phyloP scores from a whole-genome alignment of 2,329 filamentous ascomycete species.

The Nannizzia gypsea region DNA sequence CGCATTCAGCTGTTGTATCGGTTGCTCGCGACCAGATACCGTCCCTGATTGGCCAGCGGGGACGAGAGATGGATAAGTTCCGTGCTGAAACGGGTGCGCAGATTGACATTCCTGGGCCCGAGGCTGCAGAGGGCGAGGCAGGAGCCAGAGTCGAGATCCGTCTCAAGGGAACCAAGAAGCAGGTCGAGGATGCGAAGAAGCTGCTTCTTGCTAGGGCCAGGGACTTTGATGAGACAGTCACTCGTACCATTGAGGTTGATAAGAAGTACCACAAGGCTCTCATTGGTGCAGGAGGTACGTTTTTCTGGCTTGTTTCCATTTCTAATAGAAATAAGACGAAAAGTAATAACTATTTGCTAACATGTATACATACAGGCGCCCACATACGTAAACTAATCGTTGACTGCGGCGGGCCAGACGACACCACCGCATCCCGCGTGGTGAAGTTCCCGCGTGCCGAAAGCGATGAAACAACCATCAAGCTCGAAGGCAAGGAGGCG shows the following conservation, averaged over 20 bases:
- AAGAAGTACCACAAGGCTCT: slow-evolving; percentile 84
- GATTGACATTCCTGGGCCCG: slow-evolving; percentile 80
- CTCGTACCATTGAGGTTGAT: slow-evolving; percentile 76
- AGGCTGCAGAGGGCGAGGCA: slow-evolving; percentile 51
- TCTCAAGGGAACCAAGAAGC: slow-evolving; percentile 82
- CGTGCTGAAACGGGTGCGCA: slow-evolving; percentile 73
- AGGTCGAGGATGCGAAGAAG: slow-evolving; percentile 86
- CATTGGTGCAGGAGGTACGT: slow-evolving; percentile 78
- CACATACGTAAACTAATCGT: slow-evolving; percentile 79
- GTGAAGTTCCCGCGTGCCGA: slow-evolving; percentile 92
- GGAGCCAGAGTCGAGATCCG: slow-evolving; percentile 72
- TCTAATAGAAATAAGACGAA: no score
- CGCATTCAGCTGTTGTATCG: slow-evolving; percentile 63
- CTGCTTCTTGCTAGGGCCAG: slow-evolving; percentile 74
- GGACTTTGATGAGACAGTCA: slow-evolving; percentile 80
- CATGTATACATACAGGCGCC: slow-evolving; percentile 48
- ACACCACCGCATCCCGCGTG: slow-evolving; percentile 72
- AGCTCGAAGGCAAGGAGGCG: slow-evolving; percentile 69
- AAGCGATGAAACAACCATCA: slow-evolving; percentile 68
- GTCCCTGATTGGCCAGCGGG: slow-evolving; percentile 84
- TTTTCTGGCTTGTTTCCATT: neutral
- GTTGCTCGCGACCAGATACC: slow-evolving; percentile 87
- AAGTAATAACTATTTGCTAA: slow-evolving; percentile 34
- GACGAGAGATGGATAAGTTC: slow-evolving; percentile 80
- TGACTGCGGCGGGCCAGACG: slow-evolving; percentile 78